Evolutionary conservation across 2,329 filamentous ascomycete genomes (phyloP), one percentile per base, ranked within the genome.

Genomic region (Diaporthe batatas): DNA sequence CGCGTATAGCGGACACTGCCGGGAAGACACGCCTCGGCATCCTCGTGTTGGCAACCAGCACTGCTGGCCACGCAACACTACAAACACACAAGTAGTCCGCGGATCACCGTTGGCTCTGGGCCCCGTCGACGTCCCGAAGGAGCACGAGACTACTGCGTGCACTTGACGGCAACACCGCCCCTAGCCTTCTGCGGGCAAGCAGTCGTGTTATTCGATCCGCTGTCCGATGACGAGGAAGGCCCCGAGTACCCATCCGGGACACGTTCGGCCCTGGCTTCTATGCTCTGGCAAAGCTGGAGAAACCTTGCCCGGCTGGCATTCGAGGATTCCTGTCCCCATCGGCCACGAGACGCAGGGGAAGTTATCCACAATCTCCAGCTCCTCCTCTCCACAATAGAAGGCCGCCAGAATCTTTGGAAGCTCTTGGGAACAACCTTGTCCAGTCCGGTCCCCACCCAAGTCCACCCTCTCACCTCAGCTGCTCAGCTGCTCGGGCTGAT

Each of bases 401-500:
- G 64, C 14, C 64, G 69, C 70, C 70, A 74, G 64, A 72, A 73
- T 23, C 68, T 55, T 64, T 73, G 36, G 72, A 73, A 73, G 72
- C 72, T 72, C 23, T 42, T 29, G 67, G 65, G 67, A 68, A 57
- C 39, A 74, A 72, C 70, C 73, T 70, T 68, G 73, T 51, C 44
- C 59, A 62, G 64, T 51, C 44, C 32, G 39, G 71, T 44, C 53
- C 44, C 34, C n/a, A 44, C 53, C 44, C 14, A 39, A 34, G 29
- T n/a, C 32, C 44, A 65, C 44, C 29, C 42, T 49, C 42, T 47
- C 44, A 29, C 29, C 29, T 29, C 29, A 29, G 29, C 29, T 29
- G 29, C 59, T 65, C 42, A 51, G 21, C 44, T n/a, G 36, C 55
- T 23, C 62, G 12, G 53, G 29, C 2, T 14, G 44, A 34, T 51